Conservation (phyloP, 2,329 filamentous ascomycete species). For the Reticulascus tulasneorum region DNA sequence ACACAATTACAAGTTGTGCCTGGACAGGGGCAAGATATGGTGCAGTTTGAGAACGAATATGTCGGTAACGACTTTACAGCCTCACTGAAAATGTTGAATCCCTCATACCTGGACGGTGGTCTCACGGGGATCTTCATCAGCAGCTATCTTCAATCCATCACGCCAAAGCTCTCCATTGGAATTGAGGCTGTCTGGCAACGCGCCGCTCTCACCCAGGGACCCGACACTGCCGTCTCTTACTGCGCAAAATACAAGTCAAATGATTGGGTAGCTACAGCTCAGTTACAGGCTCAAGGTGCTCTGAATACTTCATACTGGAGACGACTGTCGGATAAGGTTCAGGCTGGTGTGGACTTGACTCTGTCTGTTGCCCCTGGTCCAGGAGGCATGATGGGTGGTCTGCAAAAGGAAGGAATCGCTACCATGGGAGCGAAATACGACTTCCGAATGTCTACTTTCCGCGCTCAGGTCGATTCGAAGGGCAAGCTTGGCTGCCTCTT, state of each 20-base stretch:
- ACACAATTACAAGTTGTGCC: conserved; percentile 80
- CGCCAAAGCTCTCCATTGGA: conserved; percentile 79
- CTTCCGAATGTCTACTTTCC: conserved; percentile 92
- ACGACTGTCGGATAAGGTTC: conserved; percentile 86
- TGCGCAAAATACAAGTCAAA: conserved; percentile 84
- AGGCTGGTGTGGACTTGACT: conserved; percentile 93
- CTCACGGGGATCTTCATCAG: conserved; percentile 94
- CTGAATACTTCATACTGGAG: conserved; percentile 94
- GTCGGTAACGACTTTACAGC: conserved; percentile 89
- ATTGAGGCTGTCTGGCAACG: conserved; percentile 94
- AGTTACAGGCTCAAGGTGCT: conserved; percentile 77
- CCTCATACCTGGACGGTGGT: conserved; percentile 87
- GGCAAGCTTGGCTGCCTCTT: conserved; percentile 90
- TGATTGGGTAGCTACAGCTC: conserved; percentile 90
- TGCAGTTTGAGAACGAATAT: conserved; percentile 95
- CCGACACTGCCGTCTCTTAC: conserved; percentile 89
- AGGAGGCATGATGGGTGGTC: conserved; percentile 69
- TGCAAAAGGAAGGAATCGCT: conserved; percentile 82
- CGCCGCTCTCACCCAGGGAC: conserved; percentile 74
- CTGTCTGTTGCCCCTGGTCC: conserved; percentile 69
- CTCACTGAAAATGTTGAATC: conserved; percentile 90
- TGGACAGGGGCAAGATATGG: conserved; percentile 74
- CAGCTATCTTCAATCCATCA: conserved; percentile 91
- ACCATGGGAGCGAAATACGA: conserved; percentile 97
- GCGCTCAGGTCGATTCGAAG: conserved; percentile 91